A percentile compares a stretch with the other conserved stretches of the same genome.
phyloP scores from a whole-genome alignment of 2,329 filamentous ascomycete species.

The Apiospora rasikravindrae region DNA sequence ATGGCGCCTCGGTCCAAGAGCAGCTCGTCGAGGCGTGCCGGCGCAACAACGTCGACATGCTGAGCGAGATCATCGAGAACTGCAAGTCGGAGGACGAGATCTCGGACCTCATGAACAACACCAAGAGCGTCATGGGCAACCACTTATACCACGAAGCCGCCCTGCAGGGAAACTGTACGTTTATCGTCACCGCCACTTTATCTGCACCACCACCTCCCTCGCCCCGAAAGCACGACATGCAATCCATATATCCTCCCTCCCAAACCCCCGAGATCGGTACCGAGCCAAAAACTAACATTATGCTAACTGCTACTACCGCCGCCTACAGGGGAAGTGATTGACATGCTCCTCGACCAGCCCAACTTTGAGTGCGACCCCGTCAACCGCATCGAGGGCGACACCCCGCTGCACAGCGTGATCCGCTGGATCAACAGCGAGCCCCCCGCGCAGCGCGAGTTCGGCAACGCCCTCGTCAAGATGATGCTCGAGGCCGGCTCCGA shows the following conservation, averaged over 20 bases:
- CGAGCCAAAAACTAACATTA: conserved; percentile 19
- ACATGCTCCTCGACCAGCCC: conserved; percentile 81
- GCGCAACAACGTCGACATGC: conserved; percentile 87
- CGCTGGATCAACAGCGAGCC: conserved; percentile 75
- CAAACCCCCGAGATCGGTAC: too few relatives aligned
- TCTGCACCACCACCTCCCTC: not conserved
- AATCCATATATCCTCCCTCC: too few relatives aligned
- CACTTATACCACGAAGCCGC: conserved; percentile 91
- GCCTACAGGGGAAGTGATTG: conserved; percentile 75
- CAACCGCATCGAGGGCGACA: conserved; percentile 74
- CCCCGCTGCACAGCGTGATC: conserved; percentile 79
- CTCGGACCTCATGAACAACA: conserved; percentile 81
- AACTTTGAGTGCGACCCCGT: conserved; percentile 84
- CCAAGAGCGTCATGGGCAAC: conserved; percentile 85
- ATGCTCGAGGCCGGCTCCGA: conserved; percentile 78
- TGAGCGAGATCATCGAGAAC: conserved; percentile 72
- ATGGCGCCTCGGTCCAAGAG: conserved; percentile 88
- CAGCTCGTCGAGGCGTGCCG: conserved; percentile 91
- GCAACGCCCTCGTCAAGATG: conserved; percentile 73
- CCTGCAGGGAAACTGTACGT: conserved; percentile 81
- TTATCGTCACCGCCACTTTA: not conserved
- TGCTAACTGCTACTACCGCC: not conserved
- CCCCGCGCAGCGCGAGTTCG: conserved; percentile 66
- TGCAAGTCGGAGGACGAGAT: conserved; percentile 68
- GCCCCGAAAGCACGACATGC: not conserved